Conservation (phyloP, 345 rosid genomes). For the Lumnitzera racemosa region DNA sequence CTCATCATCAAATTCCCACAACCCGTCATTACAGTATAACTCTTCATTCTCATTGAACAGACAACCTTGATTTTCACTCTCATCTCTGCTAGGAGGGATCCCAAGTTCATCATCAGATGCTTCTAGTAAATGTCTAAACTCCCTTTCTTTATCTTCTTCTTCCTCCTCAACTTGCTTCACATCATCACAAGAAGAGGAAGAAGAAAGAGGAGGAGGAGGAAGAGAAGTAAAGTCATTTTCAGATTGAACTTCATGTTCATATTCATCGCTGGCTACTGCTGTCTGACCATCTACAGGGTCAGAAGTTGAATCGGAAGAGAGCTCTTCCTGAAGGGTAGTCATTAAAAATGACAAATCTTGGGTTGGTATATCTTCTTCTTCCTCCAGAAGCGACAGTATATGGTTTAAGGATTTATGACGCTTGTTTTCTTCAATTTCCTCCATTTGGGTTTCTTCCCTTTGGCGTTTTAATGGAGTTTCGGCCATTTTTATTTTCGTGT, state of each 20-base stretch:
- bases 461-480: slow-evolving; percentile 42
- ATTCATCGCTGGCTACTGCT: slow-evolving; percentile 1
- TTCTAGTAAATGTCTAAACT: slow-evolving; percentile 58
- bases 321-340: slow-evolving; percentile 41
- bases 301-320: slow-evolving; percentile 7
- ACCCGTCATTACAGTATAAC: slow-evolving; percentile 30
- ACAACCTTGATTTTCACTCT: neutral
- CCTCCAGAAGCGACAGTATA: slow-evolving; percentile 30
- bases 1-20: slow-evolving; percentile 73
- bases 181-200: slow-evolving; percentile 7
- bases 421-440: slow-evolving; percentile 29
- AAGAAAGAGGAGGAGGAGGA: slow-evolving; percentile 12
- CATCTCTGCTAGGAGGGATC: slow-evolving; percentile 38
- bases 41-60: slow-evolving; percentile 18
- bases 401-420: slow-evolving; percentile 42
- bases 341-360: slow-evolving; percentile 42
- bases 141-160: slow-evolving; percentile 33
- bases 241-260: neutral
- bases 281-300: too few species aligned
- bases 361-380: slow-evolving; percentile 35
- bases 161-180: slow-evolving; percentile 11
- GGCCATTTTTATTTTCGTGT: slow-evolving; percentile 23
- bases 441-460: slow-evolving; percentile 39
- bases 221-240: neutral
- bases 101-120: slow-evolving; percentile 82